Percentiles rank a stretch among this genome's conserved stretches.
These are phyloP conservation scores for Dimargaris verticillata DNA, from an alignment of 192 early-diverging fungal species.

Conservation along the genomic window DNA sequence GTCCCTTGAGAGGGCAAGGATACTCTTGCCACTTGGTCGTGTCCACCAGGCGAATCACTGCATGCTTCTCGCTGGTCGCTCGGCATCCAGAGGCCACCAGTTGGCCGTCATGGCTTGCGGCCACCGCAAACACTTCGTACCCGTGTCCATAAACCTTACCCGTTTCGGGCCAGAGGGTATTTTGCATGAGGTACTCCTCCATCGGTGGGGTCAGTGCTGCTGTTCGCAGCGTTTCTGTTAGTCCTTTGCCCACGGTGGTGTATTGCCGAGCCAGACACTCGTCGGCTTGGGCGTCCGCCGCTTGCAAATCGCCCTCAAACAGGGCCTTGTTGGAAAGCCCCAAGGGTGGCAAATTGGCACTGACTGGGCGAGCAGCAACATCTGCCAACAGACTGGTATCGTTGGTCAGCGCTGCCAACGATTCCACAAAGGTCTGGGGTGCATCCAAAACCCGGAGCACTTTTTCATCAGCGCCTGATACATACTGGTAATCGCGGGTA, in stretches of 20 bases:
- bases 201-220: slow-evolving; percentile 46
- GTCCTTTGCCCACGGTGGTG: slow-evolving; percentile 32
- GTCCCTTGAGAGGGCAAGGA: slow-evolving; percentile 35
- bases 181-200: slow-evolving; percentile 76
- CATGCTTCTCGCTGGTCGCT: slow-evolving; percentile 18
- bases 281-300: slow-evolving; percentile 21
- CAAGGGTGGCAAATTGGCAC: slow-evolving; percentile 73
- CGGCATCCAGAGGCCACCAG: slow-evolving; percentile 45
- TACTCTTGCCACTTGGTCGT: slow-evolving; percentile 53
- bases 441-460: slow-evolving; percentile 80
- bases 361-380: slow-evolving; percentile 31
- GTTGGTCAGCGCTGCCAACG: slow-evolving; percentile 23
- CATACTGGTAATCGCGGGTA: slow-evolving; percentile 50
- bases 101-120: slow-evolving; percentile 48
- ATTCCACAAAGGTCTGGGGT: slow-evolving; percentile 55
- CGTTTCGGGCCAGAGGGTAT: slow-evolving; percentile 90
- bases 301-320: slow-evolving; percentile 8
- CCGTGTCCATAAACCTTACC: slow-evolving; percentile 96
- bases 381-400: background rate
- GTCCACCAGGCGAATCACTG: slow-evolving; percentile 24
- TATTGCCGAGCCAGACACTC: slow-evolving; percentile 38
- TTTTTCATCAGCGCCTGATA: slow-evolving; percentile 89
- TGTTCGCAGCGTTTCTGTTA: slow-evolving; percentile 22
- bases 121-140: slow-evolving; percentile 75
- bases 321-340: slow-evolving; percentile 90